Conservation (phyloP, 345 rosid genomes). For the Litchi chinensis region DNA sequence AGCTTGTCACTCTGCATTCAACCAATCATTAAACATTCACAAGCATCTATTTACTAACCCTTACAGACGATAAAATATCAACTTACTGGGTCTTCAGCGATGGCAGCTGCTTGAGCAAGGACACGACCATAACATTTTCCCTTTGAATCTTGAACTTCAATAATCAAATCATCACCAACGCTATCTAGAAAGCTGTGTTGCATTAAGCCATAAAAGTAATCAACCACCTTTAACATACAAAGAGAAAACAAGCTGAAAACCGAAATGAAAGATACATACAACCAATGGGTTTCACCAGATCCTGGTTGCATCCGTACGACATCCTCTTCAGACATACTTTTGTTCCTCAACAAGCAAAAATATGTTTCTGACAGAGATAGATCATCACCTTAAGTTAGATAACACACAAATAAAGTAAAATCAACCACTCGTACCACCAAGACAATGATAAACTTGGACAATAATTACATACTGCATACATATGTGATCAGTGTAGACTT, state of each 20-base stretch:
- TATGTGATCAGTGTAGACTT: background rate
- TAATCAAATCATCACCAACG: slow-evolving; percentile 80
- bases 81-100: slow-evolving; percentile 76
- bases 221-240: slow-evolving; percentile 11
- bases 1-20: slow-evolving; percentile 71
- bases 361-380: slow-evolving; percentile 65
- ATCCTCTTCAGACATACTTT: slow-evolving; percentile 87
- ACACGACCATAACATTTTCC: slow-evolving; percentile 81
- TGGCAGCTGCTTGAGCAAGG: slow-evolving; percentile 77
- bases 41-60: slow-evolving; percentile 4
- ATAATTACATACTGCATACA: background rate
- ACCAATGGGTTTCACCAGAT: slow-evolving; percentile 77
- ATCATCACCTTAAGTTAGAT: slow-evolving; percentile 20
- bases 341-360: slow-evolving; percentile 68
- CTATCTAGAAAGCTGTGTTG: slow-evolving; percentile 86
- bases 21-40: slow-evolving; percentile 20
- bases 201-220: slow-evolving; percentile 16
- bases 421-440: slow-evolving; percentile 4
- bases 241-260: slow-evolving; percentile 9
- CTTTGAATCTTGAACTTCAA: slow-evolving; percentile 83
- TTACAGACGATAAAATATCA: slow-evolving; percentile 1
- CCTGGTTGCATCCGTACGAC: slow-evolving; percentile 80
- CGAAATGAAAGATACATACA: slow-evolving; percentile 54
- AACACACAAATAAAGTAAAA: slow-evolving; percentile 1
- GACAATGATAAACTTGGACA: slow-evolving; percentile 3